Percentiles rank a stretch among this genome's conserved stretches.
These are phyloP conservation scores for Alopecurus myosuroides DNA, from an alignment of 176 grass and related monocot genomes.

Conservation along the genomic window DNA sequence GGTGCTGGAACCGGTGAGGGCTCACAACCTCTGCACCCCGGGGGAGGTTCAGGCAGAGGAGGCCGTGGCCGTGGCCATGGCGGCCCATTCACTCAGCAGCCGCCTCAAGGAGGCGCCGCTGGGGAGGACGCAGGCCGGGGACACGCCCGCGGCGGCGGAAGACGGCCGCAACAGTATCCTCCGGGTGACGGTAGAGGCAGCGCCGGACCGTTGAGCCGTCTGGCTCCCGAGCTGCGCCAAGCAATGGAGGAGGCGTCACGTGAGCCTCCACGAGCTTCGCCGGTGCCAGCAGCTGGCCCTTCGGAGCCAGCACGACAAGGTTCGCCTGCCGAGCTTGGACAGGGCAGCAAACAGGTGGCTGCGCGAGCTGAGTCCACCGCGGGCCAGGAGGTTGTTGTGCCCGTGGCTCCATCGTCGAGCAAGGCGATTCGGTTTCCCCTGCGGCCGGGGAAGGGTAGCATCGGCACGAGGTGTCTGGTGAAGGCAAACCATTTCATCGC, in stretches of 20 bases:
- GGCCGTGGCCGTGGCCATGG: constrained; percentile 4
- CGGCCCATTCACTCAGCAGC: not conserved
- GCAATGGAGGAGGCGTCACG: constrained; percentile 39
- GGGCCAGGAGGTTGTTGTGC: not conserved
- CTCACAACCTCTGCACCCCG: constrained; percentile 21
- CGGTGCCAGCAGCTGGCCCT: constrained; percentile 24
- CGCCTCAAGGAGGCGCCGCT: constrained; percentile 13
- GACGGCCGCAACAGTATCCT: constrained; percentile 22
- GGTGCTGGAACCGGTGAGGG: not conserved
- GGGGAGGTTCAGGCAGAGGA: constrained; percentile 5
- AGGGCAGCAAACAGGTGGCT: constrained; percentile 24
- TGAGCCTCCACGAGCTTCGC: not conserved
- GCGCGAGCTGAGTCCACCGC: constrained; percentile 19
- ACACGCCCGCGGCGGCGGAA: not conserved
- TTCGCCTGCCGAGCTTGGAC: not conserved
- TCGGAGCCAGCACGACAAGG: constrained; percentile 20
- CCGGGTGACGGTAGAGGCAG: constrained; percentile 5
- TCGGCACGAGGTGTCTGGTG: constrained; percentile 63
- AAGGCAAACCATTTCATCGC: constrained; percentile 93
- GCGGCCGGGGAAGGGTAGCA: constrained; percentile 73
- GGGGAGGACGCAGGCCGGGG: constrained; percentile 2
- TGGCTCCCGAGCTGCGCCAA: constrained; percentile 96
- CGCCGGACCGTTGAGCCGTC: constrained; percentile 3
- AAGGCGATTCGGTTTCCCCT: constrained; percentile 61
- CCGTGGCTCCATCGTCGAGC: constrained; percentile 39